Base-by-base conservation (phyloP, 2,329 filamentous ascomycete species). In the Periconia sp. region DNA sequence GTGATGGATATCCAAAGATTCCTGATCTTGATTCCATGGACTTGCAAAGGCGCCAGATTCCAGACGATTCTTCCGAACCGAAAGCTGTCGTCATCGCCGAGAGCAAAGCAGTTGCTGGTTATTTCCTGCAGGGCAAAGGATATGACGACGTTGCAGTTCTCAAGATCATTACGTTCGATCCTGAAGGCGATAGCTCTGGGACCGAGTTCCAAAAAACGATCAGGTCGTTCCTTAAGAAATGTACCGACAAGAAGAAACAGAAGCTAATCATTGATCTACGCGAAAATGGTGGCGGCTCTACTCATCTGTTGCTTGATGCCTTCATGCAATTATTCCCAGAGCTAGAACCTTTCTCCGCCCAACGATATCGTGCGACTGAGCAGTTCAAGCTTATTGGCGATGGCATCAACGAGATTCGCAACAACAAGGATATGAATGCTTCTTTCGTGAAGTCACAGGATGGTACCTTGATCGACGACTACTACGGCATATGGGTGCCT, bases 191-290 rank as follows among this genome's bases (percentile, higher is more conserved):
- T 2, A 46, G 44, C 4, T 53, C 42, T 39, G 46, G 40, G 13
- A 52, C 46, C 22, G 54, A 54, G 17, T 61, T 65, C 13, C 74
- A 73, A 42, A 53, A 60, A 23, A 50, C 59, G 26, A 47, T 66
- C 3, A 39, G 67, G 8, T 40, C 67, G 0, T 78, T 83, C 49
- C 61, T 84, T 8, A 57, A 65, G 0, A 59, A 70, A 16, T 73
- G 74, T 21, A 72, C 74, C 23, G 48, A 59, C 1, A 68, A 70
- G 6, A 72, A 74, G 2, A 83, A 81, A 59, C 76, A 70, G 26
- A 83, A 79, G 56, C 69, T 88, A 2, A 72, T 87, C 25, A 78
- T 88, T 43, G 85, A 88, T 51, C 52, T 88, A 7, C 75, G 78
- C 6, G 73, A 71, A 3, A 88, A 88, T 48, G 70, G 69, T 0